Evolutionary conservation across 2,329 filamentous ascomycete species (phyloP), one percentile per base, ranked within the genome.

Genomic region (Elsinoe perseae): DNA sequence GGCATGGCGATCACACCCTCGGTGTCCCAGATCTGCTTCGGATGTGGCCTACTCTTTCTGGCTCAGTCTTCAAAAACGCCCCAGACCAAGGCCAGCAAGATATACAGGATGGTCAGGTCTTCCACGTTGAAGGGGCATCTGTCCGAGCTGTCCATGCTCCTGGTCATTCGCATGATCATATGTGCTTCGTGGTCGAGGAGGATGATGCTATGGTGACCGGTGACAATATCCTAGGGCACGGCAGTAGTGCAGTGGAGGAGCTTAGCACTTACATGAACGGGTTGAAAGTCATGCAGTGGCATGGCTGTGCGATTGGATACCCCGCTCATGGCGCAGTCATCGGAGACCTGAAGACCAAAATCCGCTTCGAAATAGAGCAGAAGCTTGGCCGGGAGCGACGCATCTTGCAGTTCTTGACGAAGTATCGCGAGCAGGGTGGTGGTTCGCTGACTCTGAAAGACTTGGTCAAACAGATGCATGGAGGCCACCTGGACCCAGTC

Each of bases 301-400:
- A 72, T 1, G 61, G 64, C 7, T 77, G 74, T 57, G 30, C 9
- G 0, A 60, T 60, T 1, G 76, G 75, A 0, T 76, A 78, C 59
- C 71, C 76, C 0, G 76, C 71, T 2, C 77, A 79, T 56, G 76
- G 76, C 2, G 63, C 58, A 0, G 64, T 68, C 1, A 72, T 77
- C 32, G 12, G 44, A 1, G 61, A 76, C 56, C 61, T 77, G 4
- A 66, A 58, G 3, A 60, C 53, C 12, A 77, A 75, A 59, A 73
- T 77, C 36, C 56, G 27, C 0, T 57, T 50, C 1, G 70, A 76
- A 57, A 58, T 78, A 18, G 63, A 54, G 0, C 59, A 65, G n/a
- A 75, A 75, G 60, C 40, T 56, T 23, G 58, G 70, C 2, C 70
- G 75, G 0, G 76, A 78, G 61, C 59, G 56, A 21, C 72, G 74